Percentiles rank a stretch among this genome's conserved stretches.
Conservation (phyloP, 2,329 filamentous ascomycete genomes). For the Calonectria fujianensis region DNA sequence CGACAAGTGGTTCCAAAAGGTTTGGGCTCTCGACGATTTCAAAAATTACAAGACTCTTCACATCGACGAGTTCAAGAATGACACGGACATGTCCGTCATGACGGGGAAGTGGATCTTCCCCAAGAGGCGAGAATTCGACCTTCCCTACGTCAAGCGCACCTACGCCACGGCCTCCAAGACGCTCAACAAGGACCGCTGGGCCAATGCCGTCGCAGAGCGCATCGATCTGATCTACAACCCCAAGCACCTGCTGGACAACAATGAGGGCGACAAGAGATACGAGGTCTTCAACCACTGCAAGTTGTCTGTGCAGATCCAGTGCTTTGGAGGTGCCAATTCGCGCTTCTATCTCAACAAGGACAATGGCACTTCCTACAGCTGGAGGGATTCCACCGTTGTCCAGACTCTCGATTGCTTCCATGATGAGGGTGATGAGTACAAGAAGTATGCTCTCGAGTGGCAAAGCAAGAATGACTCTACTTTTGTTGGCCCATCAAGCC, state of each 20-base stretch:
- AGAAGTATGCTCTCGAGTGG: slow-evolving; percentile 63
- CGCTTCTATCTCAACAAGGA: slow-evolving; percentile 62
- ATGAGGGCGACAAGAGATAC: slow-evolving; percentile 38
- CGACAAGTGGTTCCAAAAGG: slow-evolving; percentile 63
- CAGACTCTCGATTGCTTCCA: slow-evolving; percentile 68
- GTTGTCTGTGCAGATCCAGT: slow-evolving; percentile 67
- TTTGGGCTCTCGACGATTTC: slow-evolving; percentile 60
- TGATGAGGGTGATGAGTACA: slow-evolving; percentile 51
- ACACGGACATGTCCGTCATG: slow-evolving; percentile 65
- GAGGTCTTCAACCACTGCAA: slow-evolving; percentile 61
- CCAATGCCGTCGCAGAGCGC: slow-evolving; percentile 49
- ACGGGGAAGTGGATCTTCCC: slow-evolving; percentile 68
- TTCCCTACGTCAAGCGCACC: slow-evolving; percentile 69
- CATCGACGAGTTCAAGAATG: slow-evolving; percentile 57
- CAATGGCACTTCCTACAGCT: slow-evolving; percentile 69
- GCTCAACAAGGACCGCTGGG: slow-evolving; percentile 63
- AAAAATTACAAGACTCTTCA: slow-evolving; percentile 41
- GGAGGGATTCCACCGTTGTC: slow-evolving; percentile 65
- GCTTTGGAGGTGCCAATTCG: slow-evolving; percentile 66
- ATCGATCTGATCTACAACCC: slow-evolving; percentile 49
- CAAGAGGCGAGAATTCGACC: slow-evolving; percentile 67
- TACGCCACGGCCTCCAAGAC: slow-evolving; percentile 65
- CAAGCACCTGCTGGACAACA: slow-evolving; percentile 32
- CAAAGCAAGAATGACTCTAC: slow-evolving; percentile 63
- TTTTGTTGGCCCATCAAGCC: slow-evolving; percentile 56